phyloP scores from a whole-genome alignment of 805 yeast species.

The Wickerhamomyces silvicola region DNA sequence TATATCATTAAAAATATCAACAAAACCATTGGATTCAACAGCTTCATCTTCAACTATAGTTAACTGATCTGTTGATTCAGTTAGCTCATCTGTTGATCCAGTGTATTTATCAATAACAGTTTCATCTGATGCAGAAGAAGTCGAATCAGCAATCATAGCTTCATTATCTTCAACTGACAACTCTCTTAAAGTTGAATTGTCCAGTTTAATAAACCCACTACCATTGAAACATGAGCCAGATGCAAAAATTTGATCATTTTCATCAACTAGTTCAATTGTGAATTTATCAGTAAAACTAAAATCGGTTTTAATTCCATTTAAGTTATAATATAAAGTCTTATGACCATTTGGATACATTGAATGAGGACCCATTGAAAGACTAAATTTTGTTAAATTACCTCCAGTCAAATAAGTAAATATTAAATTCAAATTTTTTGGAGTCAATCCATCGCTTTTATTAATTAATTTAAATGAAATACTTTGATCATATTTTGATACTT shows the following conservation, averaged over 20 bases:
- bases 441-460: background rate
- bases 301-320: background rate
- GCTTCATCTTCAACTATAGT: no score
- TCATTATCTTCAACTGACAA: constrained; percentile 1
- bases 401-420: background rate
- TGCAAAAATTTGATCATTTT: background rate
- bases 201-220: constrained; percentile 1
- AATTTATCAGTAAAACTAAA: background rate
- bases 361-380: constrained; percentile 4
- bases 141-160: background rate
- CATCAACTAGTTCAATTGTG: constrained; percentile 2
- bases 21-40: background rate
- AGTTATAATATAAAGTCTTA: constrained; percentile 1
- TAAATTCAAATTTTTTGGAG: constrained; percentile 3
- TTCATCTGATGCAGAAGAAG: background rate
- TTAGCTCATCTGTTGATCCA: no score
- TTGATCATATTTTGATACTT: background rate
- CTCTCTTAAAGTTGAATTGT: background rate
- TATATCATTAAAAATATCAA: background rate
- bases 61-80: no score
- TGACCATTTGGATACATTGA: constrained; percentile 2
- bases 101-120: background rate
- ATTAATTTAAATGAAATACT: background rate
- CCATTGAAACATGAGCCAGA: constrained; percentile 1
- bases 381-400: background rate